Conservation (phyloP, 768 basidiomycete genomes). For the Tephrocybe rancida region DNA sequence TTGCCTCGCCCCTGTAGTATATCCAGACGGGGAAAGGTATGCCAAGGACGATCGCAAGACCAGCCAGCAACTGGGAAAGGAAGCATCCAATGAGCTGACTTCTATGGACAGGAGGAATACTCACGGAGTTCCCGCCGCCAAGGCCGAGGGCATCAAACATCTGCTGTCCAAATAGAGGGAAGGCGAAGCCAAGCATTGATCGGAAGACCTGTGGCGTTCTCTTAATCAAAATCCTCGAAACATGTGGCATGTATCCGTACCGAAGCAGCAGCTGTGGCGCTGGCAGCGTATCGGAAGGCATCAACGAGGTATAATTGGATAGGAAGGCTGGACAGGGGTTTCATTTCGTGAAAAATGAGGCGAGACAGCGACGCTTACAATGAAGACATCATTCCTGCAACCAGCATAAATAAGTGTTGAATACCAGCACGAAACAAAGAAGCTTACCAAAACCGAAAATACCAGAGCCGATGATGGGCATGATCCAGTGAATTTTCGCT, state of each 20-base stretch:
- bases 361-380: conserved; percentile 44
- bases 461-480: conserved; percentile 69
- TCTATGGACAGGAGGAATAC: too few species aligned
- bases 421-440: too few species aligned
- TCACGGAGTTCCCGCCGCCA: conserved; percentile 69
- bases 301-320: conserved; percentile 75
- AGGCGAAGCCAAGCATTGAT: conserved; percentile 47
- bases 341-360: conserved; percentile 5
- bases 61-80: conserved; percentile 51
- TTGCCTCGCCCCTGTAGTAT: conserved; percentile 64
- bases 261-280: conserved; percentile 68
- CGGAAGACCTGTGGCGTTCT: conserved; percentile 40
- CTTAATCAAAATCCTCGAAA: not conserved
- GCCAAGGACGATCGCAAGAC: conserved; percentile 58
- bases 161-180: conserved; percentile 54
- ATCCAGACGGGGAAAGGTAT: conserved; percentile 79
- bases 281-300: conserved; percentile 71
- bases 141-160: conserved; percentile 65
- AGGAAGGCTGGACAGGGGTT: conserved; percentile 50
- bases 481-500: conserved; percentile 68
- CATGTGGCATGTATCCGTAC: conserved; percentile 33
- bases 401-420: not conserved
- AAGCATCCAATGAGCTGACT: not conserved
- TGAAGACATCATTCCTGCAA: conserved; percentile 53
- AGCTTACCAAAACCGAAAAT: conserved; percentile 58